These are phyloP conservation scores for Blepharisma japonicum DNA, from an alignment of 73 alveolate species.

Conservation along the genomic window DNA sequence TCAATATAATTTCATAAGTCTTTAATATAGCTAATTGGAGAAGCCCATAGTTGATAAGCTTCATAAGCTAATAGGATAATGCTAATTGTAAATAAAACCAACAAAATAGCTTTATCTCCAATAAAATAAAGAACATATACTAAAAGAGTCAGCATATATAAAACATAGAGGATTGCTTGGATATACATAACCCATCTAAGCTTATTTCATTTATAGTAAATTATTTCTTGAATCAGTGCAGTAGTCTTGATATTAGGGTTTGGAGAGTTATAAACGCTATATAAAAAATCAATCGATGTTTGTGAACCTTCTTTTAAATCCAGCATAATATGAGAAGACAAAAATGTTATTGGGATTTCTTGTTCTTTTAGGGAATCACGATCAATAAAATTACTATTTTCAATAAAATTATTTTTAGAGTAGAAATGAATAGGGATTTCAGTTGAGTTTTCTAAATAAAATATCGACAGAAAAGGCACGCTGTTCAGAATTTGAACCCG, in stretches of 20 bases:
- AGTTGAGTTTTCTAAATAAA: no score
- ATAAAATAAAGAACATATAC: neutral
- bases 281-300: neutral
- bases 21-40: neutral
- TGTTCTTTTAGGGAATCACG: neutral
- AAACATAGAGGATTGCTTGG: neutral
- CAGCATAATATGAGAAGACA: neutral
- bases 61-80: neutral
- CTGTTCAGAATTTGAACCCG: no score
- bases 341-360: neutral
- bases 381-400: neutral
- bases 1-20: conserved; percentile 14
- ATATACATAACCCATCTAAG: neutral
- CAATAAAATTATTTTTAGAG: neutral
- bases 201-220: neutral
- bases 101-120: neutral
- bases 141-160: neutral
- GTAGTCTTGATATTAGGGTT: neutral
- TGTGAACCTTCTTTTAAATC: conserved; percentile 6
- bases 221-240: neutral
- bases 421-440: neutral
- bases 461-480: no score
- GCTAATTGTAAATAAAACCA: neutral
- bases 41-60: neutral
- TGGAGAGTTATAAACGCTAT: neutral